Percentiles rank a stretch among this genome's conserved stretches.
These are phyloP conservation scores for Corymbia citriodora DNA, from an alignment of 441 rosid species.

Conservation along the genomic window DNA sequence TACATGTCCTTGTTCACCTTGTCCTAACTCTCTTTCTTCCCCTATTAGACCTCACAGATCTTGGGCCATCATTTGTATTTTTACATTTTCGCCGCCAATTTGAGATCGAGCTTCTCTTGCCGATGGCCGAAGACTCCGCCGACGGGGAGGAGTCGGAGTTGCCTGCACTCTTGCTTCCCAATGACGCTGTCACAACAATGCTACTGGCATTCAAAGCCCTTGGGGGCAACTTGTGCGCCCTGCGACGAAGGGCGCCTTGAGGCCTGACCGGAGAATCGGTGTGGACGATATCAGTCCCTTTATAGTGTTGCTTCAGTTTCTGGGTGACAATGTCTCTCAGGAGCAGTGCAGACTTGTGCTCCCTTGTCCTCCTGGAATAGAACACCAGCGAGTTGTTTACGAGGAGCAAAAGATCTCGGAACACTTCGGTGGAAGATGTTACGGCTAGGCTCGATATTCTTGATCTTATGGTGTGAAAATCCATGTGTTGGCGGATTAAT, in stretches of 20 bases:
- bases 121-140: constrained; percentile 23
- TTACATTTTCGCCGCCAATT: constrained; percentile 25
- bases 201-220: constrained; percentile 17
- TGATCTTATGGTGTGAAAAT: constrained; percentile 62
- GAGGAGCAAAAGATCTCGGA: constrained; percentile 64
- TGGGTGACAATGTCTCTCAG: constrained; percentile 56
- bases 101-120: constrained; percentile 24
- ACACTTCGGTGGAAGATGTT: constrained; percentile 52
- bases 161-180: constrained; percentile 22
- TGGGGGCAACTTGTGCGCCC: not conserved
- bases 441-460: constrained; percentile 39
- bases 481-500: constrained; percentile 65
- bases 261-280: constrained; percentile 29
- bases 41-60: constrained; percentile 16
- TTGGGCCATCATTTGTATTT: constrained; percentile 2
- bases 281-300: constrained; percentile 17
- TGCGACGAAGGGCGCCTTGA: constrained; percentile 14
- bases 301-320: constrained; percentile 40
- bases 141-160: constrained; percentile 28
- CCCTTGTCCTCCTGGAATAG: constrained; percentile 76
- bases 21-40: constrained; percentile 37
- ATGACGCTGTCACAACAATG: constrained; percentile 14
- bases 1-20: constrained; percentile 8
- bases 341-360: constrained; percentile 61
- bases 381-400: constrained; percentile 74